These are phyloP conservation scores for Leucocoprinus birnbaumii DNA, from an alignment of 768 basidiomycete genomes.

Conservation along the genomic window DNA sequence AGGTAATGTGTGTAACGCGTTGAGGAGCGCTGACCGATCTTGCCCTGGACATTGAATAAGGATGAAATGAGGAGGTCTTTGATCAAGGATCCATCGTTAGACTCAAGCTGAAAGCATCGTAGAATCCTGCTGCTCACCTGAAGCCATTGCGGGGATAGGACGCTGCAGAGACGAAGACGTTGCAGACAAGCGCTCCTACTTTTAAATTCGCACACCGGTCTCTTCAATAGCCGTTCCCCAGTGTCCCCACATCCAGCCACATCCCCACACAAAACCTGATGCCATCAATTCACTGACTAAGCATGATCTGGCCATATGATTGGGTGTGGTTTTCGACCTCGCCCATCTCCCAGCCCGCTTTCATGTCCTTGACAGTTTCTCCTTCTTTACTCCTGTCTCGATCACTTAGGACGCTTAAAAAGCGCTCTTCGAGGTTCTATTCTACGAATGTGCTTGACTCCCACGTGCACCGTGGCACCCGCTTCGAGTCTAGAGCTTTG, in stretches of 20 bases:
- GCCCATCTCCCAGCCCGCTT: too few species aligned
- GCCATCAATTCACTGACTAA: too few species aligned
- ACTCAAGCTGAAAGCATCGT: background rate
- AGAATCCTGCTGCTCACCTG: background rate
- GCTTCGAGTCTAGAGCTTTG: constrained; percentile 73
- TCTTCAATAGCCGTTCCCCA: background rate
- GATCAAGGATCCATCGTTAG: background rate
- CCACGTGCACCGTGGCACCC: constrained; percentile 61
- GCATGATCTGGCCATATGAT: too few species aligned
- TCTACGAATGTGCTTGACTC: background rate
- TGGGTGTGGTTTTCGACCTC: too few species aligned
- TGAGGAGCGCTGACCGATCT: constrained; percentile 5
- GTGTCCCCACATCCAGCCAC: too few species aligned
- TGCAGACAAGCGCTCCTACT: background rate
- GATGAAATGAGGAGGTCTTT: constrained; percentile 13
- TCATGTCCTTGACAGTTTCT: too few species aligned
- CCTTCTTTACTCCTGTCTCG: too few species aligned
- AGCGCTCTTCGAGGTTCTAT: too few species aligned
- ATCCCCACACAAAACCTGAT: too few species aligned
- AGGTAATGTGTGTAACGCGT: too few species aligned
- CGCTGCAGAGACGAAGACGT: background rate
- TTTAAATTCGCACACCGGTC: background rate
- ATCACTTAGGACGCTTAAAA: too few species aligned
- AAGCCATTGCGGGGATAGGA: background rate
- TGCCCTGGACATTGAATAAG: constrained; percentile 18